Conservation (phyloP, 2,329 filamentous ascomycete genomes). For the Cordyceps cateniannulata region DNA sequence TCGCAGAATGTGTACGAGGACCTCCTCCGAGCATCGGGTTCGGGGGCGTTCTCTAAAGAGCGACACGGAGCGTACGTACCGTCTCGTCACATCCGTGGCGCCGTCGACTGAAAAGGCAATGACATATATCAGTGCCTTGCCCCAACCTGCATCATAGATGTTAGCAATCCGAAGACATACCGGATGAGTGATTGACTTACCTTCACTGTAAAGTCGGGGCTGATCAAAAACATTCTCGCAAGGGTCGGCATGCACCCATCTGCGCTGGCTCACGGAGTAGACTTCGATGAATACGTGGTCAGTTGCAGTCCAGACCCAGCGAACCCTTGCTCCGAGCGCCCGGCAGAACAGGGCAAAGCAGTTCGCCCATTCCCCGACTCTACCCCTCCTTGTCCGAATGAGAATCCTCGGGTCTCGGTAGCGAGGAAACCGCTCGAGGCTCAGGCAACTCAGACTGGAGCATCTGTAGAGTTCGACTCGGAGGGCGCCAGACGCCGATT, state of each 20-base stretch:
- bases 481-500: background rate
- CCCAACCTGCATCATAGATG: conserved; percentile 48
- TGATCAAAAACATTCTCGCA: conserved; percentile 96
- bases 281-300: conserved; percentile 98
- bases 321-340: conserved; percentile 80
- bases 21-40: conserved; percentile 77
- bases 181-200: conserved; percentile 25
- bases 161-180: background rate
- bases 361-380: conserved; percentile 94
- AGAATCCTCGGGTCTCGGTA: conserved; percentile 94
- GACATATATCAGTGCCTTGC: conserved; percentile 94
- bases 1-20: conserved; percentile 84
- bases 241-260: conserved; percentile 92
- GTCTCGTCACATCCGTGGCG: conserved; percentile 57
- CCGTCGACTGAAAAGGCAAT: conserved; percentile 92
- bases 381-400: conserved; percentile 76
- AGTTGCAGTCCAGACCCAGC: conserved; percentile 98
- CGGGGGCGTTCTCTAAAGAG: conserved; percentile 58
- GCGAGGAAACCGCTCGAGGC: conserved; percentile 83
- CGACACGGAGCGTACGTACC: conserved; percentile 64
- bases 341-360: conserved; percentile 98
- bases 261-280: conserved; percentile 84
- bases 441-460: conserved; percentile 58
- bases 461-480: background rate
- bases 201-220: conserved; percentile 83